Evolutionary conservation across 139 green algal genomes (phyloP).

Genomic region (Pseudopediastrum boryanum): DNA sequence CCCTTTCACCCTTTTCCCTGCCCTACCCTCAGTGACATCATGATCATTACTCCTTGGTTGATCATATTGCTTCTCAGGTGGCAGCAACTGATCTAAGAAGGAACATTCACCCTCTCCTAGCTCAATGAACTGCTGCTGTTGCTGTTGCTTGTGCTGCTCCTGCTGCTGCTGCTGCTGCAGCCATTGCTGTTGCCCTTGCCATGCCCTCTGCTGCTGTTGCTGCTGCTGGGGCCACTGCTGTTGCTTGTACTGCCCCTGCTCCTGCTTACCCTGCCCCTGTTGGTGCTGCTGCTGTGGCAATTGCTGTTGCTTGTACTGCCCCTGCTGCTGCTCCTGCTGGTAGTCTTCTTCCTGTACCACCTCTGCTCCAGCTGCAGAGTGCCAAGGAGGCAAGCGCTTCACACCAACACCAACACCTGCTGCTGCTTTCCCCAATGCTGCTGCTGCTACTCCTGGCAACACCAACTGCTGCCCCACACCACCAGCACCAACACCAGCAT

Average conservation of each 20-base stretch:
- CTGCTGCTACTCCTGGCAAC: not conserved
- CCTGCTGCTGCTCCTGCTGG: not conserved
- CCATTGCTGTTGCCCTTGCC: not conserved
- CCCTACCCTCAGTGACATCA: not conserved
- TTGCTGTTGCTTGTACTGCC: constrained; percentile 1
- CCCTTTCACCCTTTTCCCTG: not conserved
- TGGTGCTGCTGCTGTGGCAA: constrained; percentile 7
- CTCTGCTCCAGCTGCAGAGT: constrained; percentile 13
- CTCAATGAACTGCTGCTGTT: not conserved
- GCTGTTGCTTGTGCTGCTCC: not conserved
- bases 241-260: not conserved
- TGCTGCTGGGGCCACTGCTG: not conserved
- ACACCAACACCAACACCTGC: too few species aligned
- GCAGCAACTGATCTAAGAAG: constrained; percentile 6
- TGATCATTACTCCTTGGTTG: not conserved
- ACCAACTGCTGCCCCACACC: not conserved
- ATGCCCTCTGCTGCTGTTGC: not conserved
- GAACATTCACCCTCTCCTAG: not conserved
- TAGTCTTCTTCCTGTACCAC: not conserved
- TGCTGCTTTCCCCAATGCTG: not conserved
- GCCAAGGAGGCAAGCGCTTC: too few species aligned
- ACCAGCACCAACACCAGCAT: not conserved
- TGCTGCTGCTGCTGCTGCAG: constrained; percentile 16
- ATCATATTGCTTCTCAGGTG: not conserved
- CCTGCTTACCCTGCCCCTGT: constrained; percentile 9